These are phyloP conservation scores for Houttuynia cordata DNA, from an alignment of 164 flowering plant species.

Conservation along the genomic window DNA sequence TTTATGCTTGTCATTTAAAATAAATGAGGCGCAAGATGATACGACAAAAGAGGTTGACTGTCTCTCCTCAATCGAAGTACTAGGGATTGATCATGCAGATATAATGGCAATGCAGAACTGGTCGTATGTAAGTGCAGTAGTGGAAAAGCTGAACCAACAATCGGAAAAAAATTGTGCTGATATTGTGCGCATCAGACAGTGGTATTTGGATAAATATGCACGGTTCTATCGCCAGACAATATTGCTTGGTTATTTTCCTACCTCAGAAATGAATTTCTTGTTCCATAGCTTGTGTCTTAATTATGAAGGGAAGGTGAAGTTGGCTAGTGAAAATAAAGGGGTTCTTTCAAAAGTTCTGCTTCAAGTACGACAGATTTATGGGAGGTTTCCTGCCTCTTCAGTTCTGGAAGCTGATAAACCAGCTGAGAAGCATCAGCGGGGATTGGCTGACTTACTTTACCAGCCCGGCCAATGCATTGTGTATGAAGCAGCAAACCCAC, in stretches of 20 bases:
- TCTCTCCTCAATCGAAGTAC: slow-evolving; percentile 94
- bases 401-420: slow-evolving; percentile 55
- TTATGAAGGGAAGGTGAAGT: slow-evolving; percentile 75
- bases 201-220: slow-evolving; percentile 81
- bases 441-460: slow-evolving; percentile 64
- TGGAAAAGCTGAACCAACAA: slow-evolving; percentile 51
- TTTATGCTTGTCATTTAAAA: slow-evolving; percentile 50
- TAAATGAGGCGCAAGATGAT: slow-evolving; percentile 45
- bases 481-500: too few relatives aligned
- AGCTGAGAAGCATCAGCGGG: too few relatives aligned
- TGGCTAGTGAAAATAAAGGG: slow-evolving; percentile 54
- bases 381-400: slow-evolving; percentile 57
- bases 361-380: slow-evolving; percentile 76
- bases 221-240: slow-evolving; percentile 76
- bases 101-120: slow-evolving; percentile 95
- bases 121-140: slow-evolving; percentile 50
- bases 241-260: slow-evolving; percentile 49
- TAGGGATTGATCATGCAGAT: slow-evolving; percentile 87
- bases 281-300: slow-evolving; percentile 62
- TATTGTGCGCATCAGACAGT: slow-evolving; percentile 75
- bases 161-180: slow-evolving; percentile 74
- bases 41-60: slow-evolving; percentile 82
- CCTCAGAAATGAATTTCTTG: slow-evolving; percentile 70
- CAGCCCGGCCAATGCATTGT: too few relatives aligned
- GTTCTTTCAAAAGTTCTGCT: slow-evolving; percentile 70